Conservation (phyloP, 1,284 basidiomycete genomes). For the Sanguinoderma infundibulare region DNA sequence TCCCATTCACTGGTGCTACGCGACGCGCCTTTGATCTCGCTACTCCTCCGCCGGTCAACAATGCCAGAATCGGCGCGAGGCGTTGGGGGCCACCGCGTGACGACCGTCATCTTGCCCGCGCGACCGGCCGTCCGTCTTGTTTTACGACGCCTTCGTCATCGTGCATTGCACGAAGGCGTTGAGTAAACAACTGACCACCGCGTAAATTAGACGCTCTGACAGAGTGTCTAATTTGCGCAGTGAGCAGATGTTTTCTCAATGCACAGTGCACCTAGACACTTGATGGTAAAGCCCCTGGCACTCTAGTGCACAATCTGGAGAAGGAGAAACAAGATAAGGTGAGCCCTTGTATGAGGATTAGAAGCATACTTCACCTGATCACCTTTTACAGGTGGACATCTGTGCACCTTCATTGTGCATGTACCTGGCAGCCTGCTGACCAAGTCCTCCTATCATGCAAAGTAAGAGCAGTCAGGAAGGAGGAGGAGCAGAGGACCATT, state of each 20-base stretch:
- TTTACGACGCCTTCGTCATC: no score
- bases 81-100: neutral
- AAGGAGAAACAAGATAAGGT: neutral
- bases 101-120: neutral
- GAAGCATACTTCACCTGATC: neutral
- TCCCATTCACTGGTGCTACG: neutral
- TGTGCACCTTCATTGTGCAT: neutral
- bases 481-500: neutral
- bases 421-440: neutral
- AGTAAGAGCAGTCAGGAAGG: no score
- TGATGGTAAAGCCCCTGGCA: no score
- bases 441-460: no score
- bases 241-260: conserved; percentile 12
- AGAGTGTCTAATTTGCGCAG: conserved; percentile 12
- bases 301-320: neutral
- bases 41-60: no score
- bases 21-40: neutral
- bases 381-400: neutral
- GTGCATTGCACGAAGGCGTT: conserved; percentile 1
- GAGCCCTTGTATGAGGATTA: neutral
- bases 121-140: no score
- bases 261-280: neutral
- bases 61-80: neutral
- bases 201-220: conserved; percentile 9
- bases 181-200: conserved; percentile 10